Base-by-base conservation (phyloP, 495 filamentous ascomycete genomes). In the Aspergillus bertholletiae region DNA sequence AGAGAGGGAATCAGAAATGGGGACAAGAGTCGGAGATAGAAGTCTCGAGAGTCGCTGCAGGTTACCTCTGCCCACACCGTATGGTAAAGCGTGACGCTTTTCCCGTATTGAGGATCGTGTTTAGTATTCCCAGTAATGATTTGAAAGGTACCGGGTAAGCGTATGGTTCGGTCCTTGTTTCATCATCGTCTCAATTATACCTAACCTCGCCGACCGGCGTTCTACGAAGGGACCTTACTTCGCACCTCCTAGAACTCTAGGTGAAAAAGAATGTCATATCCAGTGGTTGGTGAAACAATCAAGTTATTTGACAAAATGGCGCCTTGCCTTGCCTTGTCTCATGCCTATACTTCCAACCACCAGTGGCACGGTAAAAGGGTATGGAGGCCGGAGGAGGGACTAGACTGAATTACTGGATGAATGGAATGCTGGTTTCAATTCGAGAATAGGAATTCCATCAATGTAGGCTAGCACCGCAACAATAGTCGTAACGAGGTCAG, bases 1-100 rank as follows among this genome's bases (percentile, higher is more conserved):
- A 63, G 64, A 64, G 61, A 67, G 62, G 65, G 48, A 47, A 59
- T 49, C 27, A 58, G 69, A 61, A 59, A 50, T 55, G 50, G 59
- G 60, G 56, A 60, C 55, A 57, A 60, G 58, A 55, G 49, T 55
- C 66, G 66, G 63, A 69, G 67, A 71, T 68, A 70, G 63, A 69
- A 62, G 65, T 63, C 28, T 46, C 61, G 63, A 62, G 61, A 65
- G 61, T 59, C 52, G 56, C 52, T 56, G 60, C 50, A 57, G 63
- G 57, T 62, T 59, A 61, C 56, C 49, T 37, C 44, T 54, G 53
- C 45, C 52, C 46, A 55, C 47, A 27, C 23, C 51, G 60, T 63
- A 59, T 55, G 28, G 59, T 61, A 59, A 56, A 55, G 23, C 18
- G 46, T 59, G 57, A 60, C 57, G 55, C 27, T 57, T 50, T 47